phyloP scores from a whole-genome alignment of 164 flowering plant species.

The Vitis cinerea region DNA sequence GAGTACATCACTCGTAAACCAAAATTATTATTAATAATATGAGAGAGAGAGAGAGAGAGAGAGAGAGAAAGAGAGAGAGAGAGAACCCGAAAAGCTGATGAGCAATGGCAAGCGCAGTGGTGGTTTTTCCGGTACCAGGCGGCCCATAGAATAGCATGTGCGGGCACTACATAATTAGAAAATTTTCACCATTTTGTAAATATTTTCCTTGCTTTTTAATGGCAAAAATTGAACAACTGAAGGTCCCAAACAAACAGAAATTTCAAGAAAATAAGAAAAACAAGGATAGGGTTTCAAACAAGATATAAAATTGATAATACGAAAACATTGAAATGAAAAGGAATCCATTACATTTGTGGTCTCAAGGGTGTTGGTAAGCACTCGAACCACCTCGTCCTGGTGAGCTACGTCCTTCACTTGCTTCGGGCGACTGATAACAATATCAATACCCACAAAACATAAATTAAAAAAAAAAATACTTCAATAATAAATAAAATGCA shows the following conservation, averaged over 20 bases:
- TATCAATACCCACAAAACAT: background rate
- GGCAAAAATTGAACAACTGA: background rate
- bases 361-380: constrained; percentile 91
- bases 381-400: constrained; percentile 95
- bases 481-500: background rate
- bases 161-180: constrained; percentile 53
- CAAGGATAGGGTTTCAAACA: constrained; percentile 1
- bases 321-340: background rate
- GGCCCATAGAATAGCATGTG: constrained; percentile 99
- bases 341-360: constrained; percentile 52
- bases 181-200: no score
- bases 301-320: background rate
- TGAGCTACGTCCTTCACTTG: constrained; percentile 96
- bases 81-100: constrained; percentile 87
- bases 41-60: no score
- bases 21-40: no score
- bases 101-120: constrained; percentile 91
- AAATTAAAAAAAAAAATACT: background rate
- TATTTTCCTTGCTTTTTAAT: no score
- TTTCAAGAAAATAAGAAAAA: background rate
- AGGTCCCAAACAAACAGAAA: background rate
- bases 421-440: constrained; percentile 71
- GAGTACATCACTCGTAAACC: background rate
- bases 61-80: background rate
- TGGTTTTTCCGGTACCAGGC: constrained; percentile 98